Conservation (phyloP, 2,329 filamentous ascomycete species). For the Pezizomycotina sp. region DNA sequence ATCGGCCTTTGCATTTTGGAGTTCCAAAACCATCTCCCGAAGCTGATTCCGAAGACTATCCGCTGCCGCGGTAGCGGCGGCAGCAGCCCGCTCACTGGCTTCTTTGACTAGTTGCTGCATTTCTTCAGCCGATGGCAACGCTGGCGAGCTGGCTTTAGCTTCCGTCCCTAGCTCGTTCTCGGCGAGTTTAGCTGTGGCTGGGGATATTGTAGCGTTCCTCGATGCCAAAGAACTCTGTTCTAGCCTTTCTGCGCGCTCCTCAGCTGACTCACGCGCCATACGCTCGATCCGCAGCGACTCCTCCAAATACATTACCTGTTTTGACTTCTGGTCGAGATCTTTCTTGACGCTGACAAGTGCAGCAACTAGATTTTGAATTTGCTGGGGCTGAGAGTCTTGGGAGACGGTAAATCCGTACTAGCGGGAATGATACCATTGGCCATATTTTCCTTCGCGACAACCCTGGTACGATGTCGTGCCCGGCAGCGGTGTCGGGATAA, state of each 20-base stretch:
- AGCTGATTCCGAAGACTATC: conserved; percentile 50
- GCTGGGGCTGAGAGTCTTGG: conserved; percentile 33
- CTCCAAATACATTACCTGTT: conserved; percentile 67
- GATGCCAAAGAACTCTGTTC: too few relatives aligned
- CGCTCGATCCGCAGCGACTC: conserved; percentile 62
- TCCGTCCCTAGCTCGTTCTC: conserved; percentile 22
- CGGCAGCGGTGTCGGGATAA: conserved; percentile 31
- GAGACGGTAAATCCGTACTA: conserved; percentile 39
- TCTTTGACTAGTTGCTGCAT: conserved; percentile 27
- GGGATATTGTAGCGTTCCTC: conserved; percentile 55
- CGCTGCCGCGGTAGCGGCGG: conserved; percentile 29
- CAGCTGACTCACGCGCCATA: conserved; percentile 63
- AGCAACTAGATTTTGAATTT: conserved; percentile 71
- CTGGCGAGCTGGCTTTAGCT: conserved; percentile 20
- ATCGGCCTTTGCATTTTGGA: conserved; percentile 63
- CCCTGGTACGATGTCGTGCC: conserved; percentile 39
- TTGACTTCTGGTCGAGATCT: conserved; percentile 69
- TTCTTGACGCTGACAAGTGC: conserved; percentile 68
- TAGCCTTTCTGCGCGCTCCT: conserved; percentile 31
- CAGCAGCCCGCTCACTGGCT: conserved; percentile 25
- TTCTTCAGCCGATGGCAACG: conserved; percentile 27
- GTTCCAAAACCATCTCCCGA: conserved; percentile 60
- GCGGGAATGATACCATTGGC: conserved; percentile 49
- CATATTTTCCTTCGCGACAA: conserved; percentile 64
- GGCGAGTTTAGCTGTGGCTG: conserved; percentile 35